Base-by-base conservation (phyloP, 2,329 filamentous ascomycete species). In the Colletotrichum paranaense region DNA sequence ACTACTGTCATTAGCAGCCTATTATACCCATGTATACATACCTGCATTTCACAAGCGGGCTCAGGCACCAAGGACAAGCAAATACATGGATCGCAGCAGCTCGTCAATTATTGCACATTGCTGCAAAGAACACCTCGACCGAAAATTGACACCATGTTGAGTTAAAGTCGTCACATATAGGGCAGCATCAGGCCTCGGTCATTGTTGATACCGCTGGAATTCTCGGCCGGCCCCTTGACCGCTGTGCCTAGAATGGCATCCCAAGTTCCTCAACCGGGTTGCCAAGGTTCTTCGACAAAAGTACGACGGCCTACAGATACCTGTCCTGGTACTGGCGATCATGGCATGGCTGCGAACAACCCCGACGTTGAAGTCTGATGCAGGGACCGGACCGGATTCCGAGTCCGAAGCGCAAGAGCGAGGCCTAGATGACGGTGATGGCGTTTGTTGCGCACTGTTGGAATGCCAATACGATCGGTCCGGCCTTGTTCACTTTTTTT, bases 151-250 rank as follows among this genome's bases (percentile, higher is more conserved):
- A 56, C 53, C 19, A 49, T n/a, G 42, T 49, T 49, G 42, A 49
- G 42, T 49, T 49, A 70, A 55, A 32, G 58, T n/a, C 38, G 62
- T 38, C 32, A 67, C 16, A 9, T 56, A 38, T 53, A 52, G 46
- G 19, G 60, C 32, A 55, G 26, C 67, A 38, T 16, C 22, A 32
- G 38, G 42, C 60, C 66, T 62, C 67, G 59, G 49, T 28, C 57
- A 28, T 72, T 24, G 46, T 26, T 56, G 26, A 30, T 26, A 38
- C 35, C 60, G 70, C 66, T 73, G 66, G 70, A 73, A 73, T 73
- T 69, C 60, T 65, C 66, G 65, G 66, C 66, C 55, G 53, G 52
- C 42, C n/a, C 58, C 19, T 58, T 53, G 57, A n/a, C 52, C 49
- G 58, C 59, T 53, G 42, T 68, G 58, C 64, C 64, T 59, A 49